A percentile compares a stretch with the other conserved stretches of the same genome.
These are phyloP conservation scores for Trichoderma semiorbis DNA, from an alignment of 2,329 filamentous ascomycete species.

Conservation along the genomic window DNA sequence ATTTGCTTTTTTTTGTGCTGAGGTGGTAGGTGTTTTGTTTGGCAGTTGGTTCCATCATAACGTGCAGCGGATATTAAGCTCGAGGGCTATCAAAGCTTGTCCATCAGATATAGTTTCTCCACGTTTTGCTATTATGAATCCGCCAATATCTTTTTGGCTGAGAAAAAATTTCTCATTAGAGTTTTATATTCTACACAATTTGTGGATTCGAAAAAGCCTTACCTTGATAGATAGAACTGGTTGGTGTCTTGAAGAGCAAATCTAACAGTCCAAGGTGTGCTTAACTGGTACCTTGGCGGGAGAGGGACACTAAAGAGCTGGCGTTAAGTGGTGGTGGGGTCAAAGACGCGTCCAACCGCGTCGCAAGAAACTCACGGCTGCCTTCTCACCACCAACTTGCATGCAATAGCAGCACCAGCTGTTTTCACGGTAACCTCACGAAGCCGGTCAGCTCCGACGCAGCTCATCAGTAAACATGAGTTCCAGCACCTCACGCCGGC, in stretches of 20 bases:
- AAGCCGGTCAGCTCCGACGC: background rate
- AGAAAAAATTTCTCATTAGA: background rate
- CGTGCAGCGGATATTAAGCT: background rate
- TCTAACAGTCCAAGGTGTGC: background rate
- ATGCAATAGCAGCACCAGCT: background rate
- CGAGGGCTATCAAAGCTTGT: background rate
- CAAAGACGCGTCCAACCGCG: slow-evolving; percentile 14
- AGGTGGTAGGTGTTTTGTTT: background rate
- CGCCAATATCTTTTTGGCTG: background rate
- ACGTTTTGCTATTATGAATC: background rate
- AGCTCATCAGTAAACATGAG: slow-evolving; percentile 27
- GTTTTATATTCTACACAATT: background rate
- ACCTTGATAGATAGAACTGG: background rate
- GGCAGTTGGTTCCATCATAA: background rate
- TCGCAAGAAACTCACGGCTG: background rate
- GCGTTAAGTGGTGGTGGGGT: slow-evolving; percentile 17
- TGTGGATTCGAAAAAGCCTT: background rate
- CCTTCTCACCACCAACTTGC: background rate
- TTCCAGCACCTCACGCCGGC: slow-evolving; percentile 36
- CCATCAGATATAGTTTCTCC: background rate
- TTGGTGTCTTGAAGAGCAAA: background rate
- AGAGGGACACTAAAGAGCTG: background rate
- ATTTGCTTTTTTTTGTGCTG: background rate
- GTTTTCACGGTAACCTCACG: background rate
- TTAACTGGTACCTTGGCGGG: background rate